phyloP scores from a whole-genome alignment of 73 alveolate genomes.

The Paramecium octaurelia region DNA sequence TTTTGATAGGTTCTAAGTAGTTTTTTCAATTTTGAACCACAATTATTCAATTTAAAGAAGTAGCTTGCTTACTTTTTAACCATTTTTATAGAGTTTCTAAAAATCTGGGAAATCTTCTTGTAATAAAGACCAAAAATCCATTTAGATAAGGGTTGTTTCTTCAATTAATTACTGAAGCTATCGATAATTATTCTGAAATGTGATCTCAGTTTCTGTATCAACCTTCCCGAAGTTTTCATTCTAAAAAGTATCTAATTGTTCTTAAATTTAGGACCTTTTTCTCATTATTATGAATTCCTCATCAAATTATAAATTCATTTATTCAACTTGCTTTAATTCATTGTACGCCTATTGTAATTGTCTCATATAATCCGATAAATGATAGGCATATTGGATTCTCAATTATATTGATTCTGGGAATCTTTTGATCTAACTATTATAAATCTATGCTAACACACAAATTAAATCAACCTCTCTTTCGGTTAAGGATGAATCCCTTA shows the following conservation, averaged over 20 bases:
- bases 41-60: not conserved
- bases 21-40: not conserved
- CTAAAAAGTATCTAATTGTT: not conserved
- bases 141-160: not conserved
- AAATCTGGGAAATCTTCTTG: constrained; percentile 12
- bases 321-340: constrained; percentile 27
- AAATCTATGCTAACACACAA: not conserved
- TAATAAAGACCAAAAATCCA: constrained; percentile 36
- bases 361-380: constrained; percentile 7
- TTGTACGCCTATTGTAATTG: constrained; percentile 5
- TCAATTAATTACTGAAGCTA: not conserved
- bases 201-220: not conserved
- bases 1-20: constrained; percentile 59
- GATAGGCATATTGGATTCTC: constrained; percentile 18
- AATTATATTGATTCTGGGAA: constrained; percentile 31
- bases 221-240: not conserved
- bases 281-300: constrained; percentile 32
- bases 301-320: constrained; percentile 19
- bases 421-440: constrained; percentile 24
- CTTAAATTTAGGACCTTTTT: not conserved
- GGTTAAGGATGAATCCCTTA: not conserved
- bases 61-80: not conserved
- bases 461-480: not conserved
- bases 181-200: not conserved
- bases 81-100: not conserved